A percentile compares a stretch with the other conserved stretches of the same genome.
These are phyloP conservation scores for Acmispon strigosus DNA, from an alignment of 306 rosid species.

Conservation along the genomic window DNA sequence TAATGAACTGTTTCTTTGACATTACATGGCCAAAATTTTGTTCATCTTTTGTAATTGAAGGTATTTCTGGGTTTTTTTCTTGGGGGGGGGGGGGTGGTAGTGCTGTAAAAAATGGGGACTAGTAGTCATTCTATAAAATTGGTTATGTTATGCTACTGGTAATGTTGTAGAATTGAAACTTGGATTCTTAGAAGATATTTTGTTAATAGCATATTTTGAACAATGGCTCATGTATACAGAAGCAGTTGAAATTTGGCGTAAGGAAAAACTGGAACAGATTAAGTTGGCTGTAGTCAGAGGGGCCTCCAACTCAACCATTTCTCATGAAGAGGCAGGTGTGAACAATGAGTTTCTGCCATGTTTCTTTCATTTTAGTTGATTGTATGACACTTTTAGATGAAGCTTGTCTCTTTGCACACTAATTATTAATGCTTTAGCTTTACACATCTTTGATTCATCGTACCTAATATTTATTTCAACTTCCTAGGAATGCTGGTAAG, in stretches of 20 bases:
- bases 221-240: constrained; percentile 36
- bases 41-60: no score
- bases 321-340: constrained; percentile 67
- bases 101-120: background rate
- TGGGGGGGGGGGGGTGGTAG: background rate
- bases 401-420: background rate
- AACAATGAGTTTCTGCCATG: background rate
- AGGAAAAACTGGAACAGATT: constrained; percentile 57
- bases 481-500: constrained; percentile 53
- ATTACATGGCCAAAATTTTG: no score
- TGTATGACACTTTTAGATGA: background rate
- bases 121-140: background rate
- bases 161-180: background rate
- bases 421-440: background rate
- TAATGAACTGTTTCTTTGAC: no score
- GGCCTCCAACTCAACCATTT: constrained; percentile 39
- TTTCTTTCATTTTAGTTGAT: background rate
- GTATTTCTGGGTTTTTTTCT: no score
- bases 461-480: constrained; percentile 9
- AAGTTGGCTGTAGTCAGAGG: constrained; percentile 26
- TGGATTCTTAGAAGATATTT: background rate
- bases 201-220: background rate
- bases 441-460: background rate
- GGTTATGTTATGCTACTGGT: background rate
- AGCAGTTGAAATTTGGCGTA: constrained; percentile 75